A percentile compares a stretch with the other conserved stretches of the same genome.
Evolutionary conservation across 164 flowering plant species (phyloP).

Genomic region (Aristolochia contorta): DNA sequence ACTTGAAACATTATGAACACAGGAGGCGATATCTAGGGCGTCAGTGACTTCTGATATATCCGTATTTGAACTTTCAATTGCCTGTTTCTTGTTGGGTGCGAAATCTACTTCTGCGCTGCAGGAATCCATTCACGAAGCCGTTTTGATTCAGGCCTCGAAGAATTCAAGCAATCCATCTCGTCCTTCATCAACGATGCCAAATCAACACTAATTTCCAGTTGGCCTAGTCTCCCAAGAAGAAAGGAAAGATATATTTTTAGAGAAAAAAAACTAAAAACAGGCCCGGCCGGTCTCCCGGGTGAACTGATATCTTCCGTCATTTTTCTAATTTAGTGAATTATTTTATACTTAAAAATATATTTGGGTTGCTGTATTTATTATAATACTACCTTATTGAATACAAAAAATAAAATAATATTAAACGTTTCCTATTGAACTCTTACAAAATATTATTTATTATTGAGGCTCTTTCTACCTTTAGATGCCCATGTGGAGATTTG

Average conservation of each 20-base stretch:
- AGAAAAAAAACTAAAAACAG: not conserved
- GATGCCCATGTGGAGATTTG: no score
- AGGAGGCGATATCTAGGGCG: not conserved
- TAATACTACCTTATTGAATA: no score
- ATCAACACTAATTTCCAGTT: not conserved
- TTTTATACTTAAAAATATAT: no score
- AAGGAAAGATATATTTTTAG: not conserved
- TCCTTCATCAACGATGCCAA: not conserved
- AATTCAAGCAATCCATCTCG: not conserved
- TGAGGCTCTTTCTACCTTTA: no score
- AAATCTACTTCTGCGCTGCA: not conserved
- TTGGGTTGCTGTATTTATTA: no score
- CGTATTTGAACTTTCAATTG: not conserved
- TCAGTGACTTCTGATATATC: not conserved
- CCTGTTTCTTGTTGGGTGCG: not conserved
- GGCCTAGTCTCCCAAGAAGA: not conserved
- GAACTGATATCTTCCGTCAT: no score
- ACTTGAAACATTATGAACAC: conserved; percentile 1
- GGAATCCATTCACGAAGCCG: not conserved
- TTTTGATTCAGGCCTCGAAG: not conserved
- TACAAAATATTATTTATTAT: no score
- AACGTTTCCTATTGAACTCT: no score
- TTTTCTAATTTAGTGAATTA: no score
- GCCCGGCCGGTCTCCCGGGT: no score
- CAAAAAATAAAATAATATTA: no score